A percentile compares a stretch with the other conserved stretches of the same genome.
phyloP scores from a whole-genome alignment of 192 early-diverging fungal species.

The Coemansia sp. region DNA sequence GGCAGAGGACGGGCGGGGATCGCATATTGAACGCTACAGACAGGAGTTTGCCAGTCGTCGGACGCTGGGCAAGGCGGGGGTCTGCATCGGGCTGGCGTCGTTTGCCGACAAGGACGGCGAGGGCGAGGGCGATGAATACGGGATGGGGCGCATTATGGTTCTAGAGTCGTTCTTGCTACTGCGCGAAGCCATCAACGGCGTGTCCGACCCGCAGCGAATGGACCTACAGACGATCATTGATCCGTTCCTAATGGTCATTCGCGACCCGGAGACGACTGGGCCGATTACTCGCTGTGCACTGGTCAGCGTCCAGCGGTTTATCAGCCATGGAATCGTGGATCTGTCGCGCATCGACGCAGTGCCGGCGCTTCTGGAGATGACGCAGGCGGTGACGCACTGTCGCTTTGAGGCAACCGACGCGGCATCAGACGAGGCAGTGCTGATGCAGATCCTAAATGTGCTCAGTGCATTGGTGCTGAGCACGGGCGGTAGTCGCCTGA shows the following conservation, averaged over 20 bases:
- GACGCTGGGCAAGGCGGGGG: conserved; percentile 39
- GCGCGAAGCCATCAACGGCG: conserved; percentile 38
- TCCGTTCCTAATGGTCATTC: conserved; percentile 90
- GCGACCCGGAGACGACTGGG: conserved; percentile 88
- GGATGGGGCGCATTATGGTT: conserved; percentile 22
- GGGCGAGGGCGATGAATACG: conserved; percentile 17
- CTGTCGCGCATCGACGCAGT: conserved; percentile 16
- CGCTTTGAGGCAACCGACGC: conserved; percentile 94
- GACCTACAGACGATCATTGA: conserved; percentile 70
- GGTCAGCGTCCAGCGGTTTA: conserved; percentile 81
- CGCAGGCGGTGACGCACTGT: conserved; percentile 86
- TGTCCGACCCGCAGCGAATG: conserved; percentile 53
- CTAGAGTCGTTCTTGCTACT: conserved; percentile 38
- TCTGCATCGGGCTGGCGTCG: conserved; percentile 35
- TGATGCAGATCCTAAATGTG: conserved; percentile 82
- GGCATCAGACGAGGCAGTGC: conserved; percentile 90
- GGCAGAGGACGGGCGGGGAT: background rate
- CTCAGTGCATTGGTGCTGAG: conserved; percentile 70
- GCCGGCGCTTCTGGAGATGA: conserved; percentile 34
- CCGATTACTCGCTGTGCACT: conserved; percentile 92
- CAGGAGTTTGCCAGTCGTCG: conserved; percentile 30
- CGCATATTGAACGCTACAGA: conserved; percentile 16
- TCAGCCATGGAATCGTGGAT: conserved; percentile 71
- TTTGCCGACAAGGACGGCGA: conserved; percentile 34
- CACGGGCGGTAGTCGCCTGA: conserved; percentile 59